Conservation (phyloP, 371 early-diverging fungal species). For the Syncephalastrum contaminatum region DNA sequence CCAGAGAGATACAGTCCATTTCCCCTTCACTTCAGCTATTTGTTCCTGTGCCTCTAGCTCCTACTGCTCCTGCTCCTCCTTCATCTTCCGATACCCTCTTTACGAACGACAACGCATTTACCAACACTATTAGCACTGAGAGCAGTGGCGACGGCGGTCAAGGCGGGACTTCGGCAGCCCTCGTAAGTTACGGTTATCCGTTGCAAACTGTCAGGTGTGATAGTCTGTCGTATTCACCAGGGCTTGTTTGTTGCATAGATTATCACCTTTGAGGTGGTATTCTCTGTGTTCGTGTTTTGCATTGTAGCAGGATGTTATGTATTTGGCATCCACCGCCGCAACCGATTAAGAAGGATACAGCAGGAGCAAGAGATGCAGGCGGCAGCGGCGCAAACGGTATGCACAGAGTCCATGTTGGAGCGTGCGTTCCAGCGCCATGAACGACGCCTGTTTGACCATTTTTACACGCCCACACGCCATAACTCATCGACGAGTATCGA, state of each 20-base stretch:
- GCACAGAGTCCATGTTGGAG: constrained; percentile 12
- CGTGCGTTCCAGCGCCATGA: constrained; percentile 8
- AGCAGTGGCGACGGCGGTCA: no score
- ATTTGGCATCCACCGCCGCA: constrained; percentile 12
- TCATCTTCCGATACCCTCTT: not conserved
- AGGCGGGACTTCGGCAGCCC: no score
- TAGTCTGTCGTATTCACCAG: not conserved
- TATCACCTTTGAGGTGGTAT: constrained; percentile 15
- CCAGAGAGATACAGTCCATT: not conserved
- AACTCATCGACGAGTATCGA: not conserved
- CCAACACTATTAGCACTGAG: no score
- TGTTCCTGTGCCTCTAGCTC: not conserved
- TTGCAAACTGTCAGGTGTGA: not conserved
- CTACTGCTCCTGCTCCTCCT: no score
- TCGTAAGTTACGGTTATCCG: not conserved
- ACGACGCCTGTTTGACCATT: not conserved
- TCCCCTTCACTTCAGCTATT: not conserved
- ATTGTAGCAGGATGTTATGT: constrained; percentile 13
- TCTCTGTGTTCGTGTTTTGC: constrained; percentile 10
- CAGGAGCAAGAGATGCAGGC: constrained; percentile 3
- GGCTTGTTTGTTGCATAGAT: constrained; percentile 1
- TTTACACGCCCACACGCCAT: not conserved
- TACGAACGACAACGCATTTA: no score
- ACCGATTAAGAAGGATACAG: constrained; percentile 1
- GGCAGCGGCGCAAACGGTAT: constrained; percentile 4